Percentiles rank a stretch among this genome's conserved stretches.
phyloP scores from a whole-genome alignment of 2,329 filamentous ascomycete genomes.

The Colletotrichum sp. region DNA sequence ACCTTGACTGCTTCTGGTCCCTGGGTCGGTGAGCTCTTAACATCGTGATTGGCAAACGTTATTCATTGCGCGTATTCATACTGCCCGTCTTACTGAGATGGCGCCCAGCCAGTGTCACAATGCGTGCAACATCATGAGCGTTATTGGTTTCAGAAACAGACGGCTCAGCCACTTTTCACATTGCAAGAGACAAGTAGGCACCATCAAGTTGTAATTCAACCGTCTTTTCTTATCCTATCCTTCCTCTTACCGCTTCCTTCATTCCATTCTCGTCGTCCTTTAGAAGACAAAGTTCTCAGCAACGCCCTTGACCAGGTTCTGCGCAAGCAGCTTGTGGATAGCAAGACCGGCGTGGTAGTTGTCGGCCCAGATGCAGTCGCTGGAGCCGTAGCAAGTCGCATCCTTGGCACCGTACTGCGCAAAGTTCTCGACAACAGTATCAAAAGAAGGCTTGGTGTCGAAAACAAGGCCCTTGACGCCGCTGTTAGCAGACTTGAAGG shows the following conservation, averaged over 20 bases:
- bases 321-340: slow-evolving; percentile 44
- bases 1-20: not conserved
- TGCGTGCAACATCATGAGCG: not conserved
- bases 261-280: not conserved
- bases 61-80: not conserved
- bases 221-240: not conserved
- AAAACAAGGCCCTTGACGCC: slow-evolving; percentile 38
- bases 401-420: slow-evolving; percentile 15
- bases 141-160: not conserved
- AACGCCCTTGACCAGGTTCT: slow-evolving; percentile 33
- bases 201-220: not conserved
- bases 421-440: slow-evolving; percentile 41
- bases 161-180: not conserved
- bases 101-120: not conserved
- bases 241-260: not conserved
- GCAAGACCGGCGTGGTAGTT: slow-evolving; percentile 45
- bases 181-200: not conserved
- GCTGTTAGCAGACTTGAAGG: slow-evolving; percentile 37
- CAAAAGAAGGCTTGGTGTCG: slow-evolving; percentile 46
- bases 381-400: slow-evolving; percentile 44
- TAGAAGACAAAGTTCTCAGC: slow-evolving; percentile 13
- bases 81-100: not conserved
- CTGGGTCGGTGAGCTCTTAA: not conserved
- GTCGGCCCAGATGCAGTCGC: slow-evolving; percentile 51
- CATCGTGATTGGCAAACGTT: not conserved